Conservation (phyloP, 768 basidiomycete species). For the Hericium coralloides region DNA sequence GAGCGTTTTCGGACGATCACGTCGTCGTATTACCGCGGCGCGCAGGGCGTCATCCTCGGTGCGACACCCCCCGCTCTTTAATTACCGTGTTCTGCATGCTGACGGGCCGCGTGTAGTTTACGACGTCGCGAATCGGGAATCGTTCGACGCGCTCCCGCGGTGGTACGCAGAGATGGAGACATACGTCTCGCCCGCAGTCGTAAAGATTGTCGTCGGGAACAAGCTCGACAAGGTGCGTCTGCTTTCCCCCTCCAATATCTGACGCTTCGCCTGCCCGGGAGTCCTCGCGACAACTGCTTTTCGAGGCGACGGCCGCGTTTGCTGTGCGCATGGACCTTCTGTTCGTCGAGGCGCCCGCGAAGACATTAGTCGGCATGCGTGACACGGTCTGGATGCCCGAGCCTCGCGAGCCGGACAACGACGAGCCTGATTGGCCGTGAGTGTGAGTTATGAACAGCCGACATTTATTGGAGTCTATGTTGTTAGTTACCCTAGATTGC, state of each 20-base stretch:
- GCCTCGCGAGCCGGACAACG: slow-evolving; percentile 26
- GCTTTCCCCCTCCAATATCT: too few relatives aligned
- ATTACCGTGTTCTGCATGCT: too few relatives aligned
- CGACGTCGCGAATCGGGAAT: slow-evolving; percentile 87
- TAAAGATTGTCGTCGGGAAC: slow-evolving; percentile 91
- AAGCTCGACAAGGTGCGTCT: slow-evolving; percentile 79
- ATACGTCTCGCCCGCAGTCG: slow-evolving; percentile 77
- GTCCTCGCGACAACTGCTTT: slow-evolving; percentile 80
- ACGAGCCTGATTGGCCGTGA: slow-evolving; percentile 17
- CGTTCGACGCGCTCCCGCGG: slow-evolving; percentile 87
- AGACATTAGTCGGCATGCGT: slow-evolving; percentile 77
- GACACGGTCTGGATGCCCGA: slow-evolving; percentile 57
- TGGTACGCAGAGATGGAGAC: slow-evolving; percentile 94
- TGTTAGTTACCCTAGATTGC: too few relatives aligned
- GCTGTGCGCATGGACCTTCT: slow-evolving; percentile 80
- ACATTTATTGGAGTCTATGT: too few relatives aligned
- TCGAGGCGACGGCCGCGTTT: slow-evolving; percentile 68
- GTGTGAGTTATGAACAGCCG: not conserved
- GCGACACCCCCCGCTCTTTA: slow-evolving; percentile 8
- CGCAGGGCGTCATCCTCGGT: slow-evolving; percentile 78
- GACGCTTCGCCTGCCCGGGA: slow-evolving; percentile 41
- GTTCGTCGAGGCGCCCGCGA: slow-evolving; percentile 90
- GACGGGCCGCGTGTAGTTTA: slow-evolving; percentile 50
- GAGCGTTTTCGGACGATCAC: slow-evolving; percentile 96
- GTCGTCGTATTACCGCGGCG: slow-evolving; percentile 88